Percentiles rank a stretch among this genome's conserved stretches.
phyloP scores from a whole-genome alignment of 2,329 filamentous ascomycete species.

The Colletotrichum lindemuthianum region DNA sequence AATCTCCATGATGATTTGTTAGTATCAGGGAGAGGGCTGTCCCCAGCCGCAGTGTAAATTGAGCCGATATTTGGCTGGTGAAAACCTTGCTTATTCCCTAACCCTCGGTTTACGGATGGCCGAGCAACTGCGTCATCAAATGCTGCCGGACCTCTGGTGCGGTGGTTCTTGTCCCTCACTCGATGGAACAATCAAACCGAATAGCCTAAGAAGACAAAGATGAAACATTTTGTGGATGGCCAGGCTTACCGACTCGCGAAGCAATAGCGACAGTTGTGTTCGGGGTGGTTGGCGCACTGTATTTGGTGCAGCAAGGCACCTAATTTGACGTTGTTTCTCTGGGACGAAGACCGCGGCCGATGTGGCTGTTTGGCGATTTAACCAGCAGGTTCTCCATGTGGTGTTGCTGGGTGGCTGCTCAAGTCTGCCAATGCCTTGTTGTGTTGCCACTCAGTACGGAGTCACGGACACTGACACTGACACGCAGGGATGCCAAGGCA shows the following conservation, averaged over 20 bases:
- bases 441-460: neutral
- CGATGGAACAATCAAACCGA: constrained; percentile 19
- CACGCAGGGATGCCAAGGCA: constrained; percentile 15
- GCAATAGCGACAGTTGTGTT: constrained; percentile 6
- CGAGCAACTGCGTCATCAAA: constrained; percentile 29
- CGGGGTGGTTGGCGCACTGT: constrained; percentile 6
- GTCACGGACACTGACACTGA: neutral
- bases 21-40: neutral
- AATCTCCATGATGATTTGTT: constrained; percentile 22
- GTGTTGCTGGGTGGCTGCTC: too few species aligned
- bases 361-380: too few species aligned
- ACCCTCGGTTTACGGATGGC: constrained; percentile 18
- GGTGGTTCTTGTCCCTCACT: constrained; percentile 11
- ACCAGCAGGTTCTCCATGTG: too few species aligned
- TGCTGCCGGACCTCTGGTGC: neutral
- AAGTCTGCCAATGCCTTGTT: too few species aligned
- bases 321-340: neutral
- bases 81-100: constrained; percentile 22
- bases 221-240: constrained; percentile 34
- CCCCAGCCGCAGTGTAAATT: neutral
- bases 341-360: neutral
- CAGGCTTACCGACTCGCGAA: neutral
- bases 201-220: constrained; percentile 3
- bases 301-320: constrained; percentile 17
- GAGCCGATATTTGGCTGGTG: constrained; percentile 15